These are phyloP conservation scores for Wallacemonas rigidus DNA, from an alignment of 208 protist genomes.

Conservation along the genomic window DNA sequence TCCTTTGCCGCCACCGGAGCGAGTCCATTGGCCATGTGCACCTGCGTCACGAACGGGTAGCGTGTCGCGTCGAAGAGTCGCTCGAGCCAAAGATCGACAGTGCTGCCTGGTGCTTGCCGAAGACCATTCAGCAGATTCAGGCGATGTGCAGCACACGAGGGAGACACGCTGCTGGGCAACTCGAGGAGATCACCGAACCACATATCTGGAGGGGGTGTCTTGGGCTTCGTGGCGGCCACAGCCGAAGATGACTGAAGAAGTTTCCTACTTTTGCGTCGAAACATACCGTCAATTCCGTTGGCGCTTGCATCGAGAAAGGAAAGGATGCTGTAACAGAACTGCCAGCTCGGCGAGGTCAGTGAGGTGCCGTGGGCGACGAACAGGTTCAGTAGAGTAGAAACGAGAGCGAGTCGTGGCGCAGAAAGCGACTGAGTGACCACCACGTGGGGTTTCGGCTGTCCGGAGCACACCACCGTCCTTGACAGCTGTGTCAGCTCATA, in stretches of 20 bases:
- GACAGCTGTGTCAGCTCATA: constrained; percentile 66
- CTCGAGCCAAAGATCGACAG: constrained; percentile 81
- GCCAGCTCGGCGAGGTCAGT: constrained; percentile 65
- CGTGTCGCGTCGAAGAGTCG: constrained; percentile 78
- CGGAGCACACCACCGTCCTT: constrained; percentile 42
- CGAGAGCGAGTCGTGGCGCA: constrained; percentile 58
- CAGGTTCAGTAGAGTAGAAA: constrained; percentile 62
- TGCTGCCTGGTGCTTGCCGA: constrained; percentile 36
- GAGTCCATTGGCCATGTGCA: constrained; percentile 78
- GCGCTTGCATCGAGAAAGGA: constrained; percentile 78
- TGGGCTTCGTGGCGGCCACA: neutral
- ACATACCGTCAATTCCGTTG: constrained; percentile 82
- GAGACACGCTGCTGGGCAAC: constrained; percentile 47
- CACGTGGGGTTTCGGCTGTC: constrained; percentile 27
- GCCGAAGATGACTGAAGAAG: constrained; percentile 6
- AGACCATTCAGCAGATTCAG: constrained; percentile 47
- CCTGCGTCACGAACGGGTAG: constrained; percentile 61
- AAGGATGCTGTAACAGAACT: constrained; percentile 65
- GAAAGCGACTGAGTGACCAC: constrained; percentile 44
- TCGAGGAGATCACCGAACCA: constrained; percentile 77
- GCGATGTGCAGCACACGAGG: constrained; percentile 37
- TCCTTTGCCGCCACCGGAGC: constrained; percentile 73
- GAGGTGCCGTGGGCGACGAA: constrained; percentile 63
- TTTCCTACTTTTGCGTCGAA: constrained; percentile 42
- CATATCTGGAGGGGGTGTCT: constrained; percentile 38